These are phyloP conservation scores for Actinomucor elegans DNA, from an alignment of 371 early-diverging fungal genomes.

Conservation along the genomic window DNA sequence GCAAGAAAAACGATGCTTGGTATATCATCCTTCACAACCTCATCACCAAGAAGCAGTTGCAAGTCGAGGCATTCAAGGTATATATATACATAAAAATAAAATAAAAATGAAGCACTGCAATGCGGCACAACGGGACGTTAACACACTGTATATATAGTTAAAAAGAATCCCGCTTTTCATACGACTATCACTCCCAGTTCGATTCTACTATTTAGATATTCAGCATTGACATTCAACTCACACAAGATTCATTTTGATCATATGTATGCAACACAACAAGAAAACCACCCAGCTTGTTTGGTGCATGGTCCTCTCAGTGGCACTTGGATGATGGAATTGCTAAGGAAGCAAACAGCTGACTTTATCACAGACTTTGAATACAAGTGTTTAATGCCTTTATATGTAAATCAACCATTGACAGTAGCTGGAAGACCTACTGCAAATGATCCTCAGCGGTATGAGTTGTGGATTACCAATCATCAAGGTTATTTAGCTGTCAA, in stretches of 20 bases:
- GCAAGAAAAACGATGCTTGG: conserved; percentile 70
- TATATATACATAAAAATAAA: neutral
- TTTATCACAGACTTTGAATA: conserved; percentile 52
- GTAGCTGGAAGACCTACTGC: conserved; percentile 46
- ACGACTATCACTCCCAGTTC: conserved; percentile 56
- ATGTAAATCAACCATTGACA: conserved; percentile 54
- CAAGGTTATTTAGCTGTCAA: conserved; percentile 70
- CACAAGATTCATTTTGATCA: conserved; percentile 86
- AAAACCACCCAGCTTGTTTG: conserved; percentile 75
- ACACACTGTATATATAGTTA: conserved; percentile 38
- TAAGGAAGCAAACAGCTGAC: conserved; percentile 38
- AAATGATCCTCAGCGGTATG: conserved; percentile 36
- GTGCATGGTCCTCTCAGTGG: conserved; percentile 85
- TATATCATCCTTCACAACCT: conserved; percentile 63
- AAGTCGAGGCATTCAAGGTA: conserved; percentile 10
- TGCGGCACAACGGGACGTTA: too few relatives aligned
- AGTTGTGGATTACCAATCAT: conserved; percentile 73
- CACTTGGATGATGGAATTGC: conserved; percentile 66
- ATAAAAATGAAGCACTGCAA: too few relatives aligned
- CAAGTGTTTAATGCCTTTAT: conserved; percentile 69
- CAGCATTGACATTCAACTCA: conserved; percentile 83
- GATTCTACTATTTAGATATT: conserved; percentile 80
- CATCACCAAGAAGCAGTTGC: too few relatives aligned
- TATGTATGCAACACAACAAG: conserved; percentile 64
- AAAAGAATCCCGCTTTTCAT: conserved; percentile 55